phyloP scores from a whole-genome alignment of 129 eudicot species.

The Escallonia herrerae region DNA sequence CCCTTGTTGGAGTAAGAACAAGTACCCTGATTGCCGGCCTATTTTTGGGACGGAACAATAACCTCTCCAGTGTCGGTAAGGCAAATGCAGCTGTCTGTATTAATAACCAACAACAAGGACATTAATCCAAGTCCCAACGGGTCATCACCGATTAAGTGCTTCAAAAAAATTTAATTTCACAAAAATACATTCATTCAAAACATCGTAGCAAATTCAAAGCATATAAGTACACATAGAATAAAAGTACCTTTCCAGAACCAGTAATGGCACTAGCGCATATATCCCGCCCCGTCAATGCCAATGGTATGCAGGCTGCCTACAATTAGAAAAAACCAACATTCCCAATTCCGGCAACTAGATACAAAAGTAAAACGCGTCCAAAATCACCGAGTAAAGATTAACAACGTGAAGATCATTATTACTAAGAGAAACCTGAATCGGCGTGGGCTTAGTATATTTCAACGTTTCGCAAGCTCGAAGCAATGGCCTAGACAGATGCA shows the following conservation, averaged over 20 bases:
- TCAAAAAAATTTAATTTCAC: not conserved
- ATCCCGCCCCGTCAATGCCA: slow-evolving; percentile 88
- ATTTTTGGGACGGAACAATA: slow-evolving; percentile 75
- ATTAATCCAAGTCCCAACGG: not conserved
- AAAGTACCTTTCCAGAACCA: slow-evolving; percentile 93
- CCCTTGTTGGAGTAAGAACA: slow-evolving; percentile 96
- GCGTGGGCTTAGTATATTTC: slow-evolving; percentile 86
- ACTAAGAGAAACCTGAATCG: slow-evolving; percentile 67
- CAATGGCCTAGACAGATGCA: slow-evolving; percentile 86
- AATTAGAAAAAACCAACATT: slow-evolving; percentile 1
- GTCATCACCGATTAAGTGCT: not conserved
- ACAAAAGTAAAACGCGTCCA: not conserved
- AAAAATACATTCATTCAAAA: not conserved
- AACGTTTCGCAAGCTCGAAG: slow-evolving; percentile 88
- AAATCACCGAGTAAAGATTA: not conserved
- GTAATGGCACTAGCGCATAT: slow-evolving; percentile 95
- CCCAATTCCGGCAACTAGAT: slow-evolving; percentile 3
- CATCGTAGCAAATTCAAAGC: not conserved
- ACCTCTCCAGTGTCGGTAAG: slow-evolving; percentile 87
- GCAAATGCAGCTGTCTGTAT: slow-evolving; percentile 97
- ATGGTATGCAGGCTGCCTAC: slow-evolving; percentile 95
- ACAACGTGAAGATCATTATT: not conserved
- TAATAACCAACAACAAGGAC: not conserved
- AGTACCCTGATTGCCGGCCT: slow-evolving; percentile 92
- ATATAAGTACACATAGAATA: not conserved